Percentiles rank a stretch among this genome's conserved stretches.
Conservation (phyloP, 805 yeast species). For the Candida pseudofarinosa region DNA sequence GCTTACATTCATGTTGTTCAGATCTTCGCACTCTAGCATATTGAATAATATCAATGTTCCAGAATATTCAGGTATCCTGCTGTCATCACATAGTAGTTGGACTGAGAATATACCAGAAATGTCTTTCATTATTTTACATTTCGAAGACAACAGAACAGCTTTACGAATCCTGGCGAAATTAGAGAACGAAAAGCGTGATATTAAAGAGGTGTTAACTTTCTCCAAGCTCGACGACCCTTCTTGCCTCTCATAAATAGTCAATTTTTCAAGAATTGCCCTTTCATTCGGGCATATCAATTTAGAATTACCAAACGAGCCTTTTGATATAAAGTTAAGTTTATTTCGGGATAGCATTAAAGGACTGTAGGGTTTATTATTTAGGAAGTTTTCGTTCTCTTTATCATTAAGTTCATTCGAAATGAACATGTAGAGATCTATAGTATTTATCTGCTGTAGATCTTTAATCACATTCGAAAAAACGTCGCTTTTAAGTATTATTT, state of each 20-base stretch:
- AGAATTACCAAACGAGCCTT: constrained; percentile 70
- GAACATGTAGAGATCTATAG: constrained; percentile 29
- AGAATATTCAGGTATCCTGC: constrained; percentile 21
- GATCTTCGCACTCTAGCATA: constrained; percentile 30
- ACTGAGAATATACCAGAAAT: constrained; percentile 31
- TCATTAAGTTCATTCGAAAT: constrained; percentile 18
- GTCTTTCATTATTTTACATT: constrained; percentile 38
- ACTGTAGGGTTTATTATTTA: constrained; percentile 3
- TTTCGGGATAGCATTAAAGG: constrained; percentile 21
- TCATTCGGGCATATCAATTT: constrained; percentile 65
- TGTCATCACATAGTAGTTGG: constrained; percentile 35
- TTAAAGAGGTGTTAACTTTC: constrained; percentile 17
- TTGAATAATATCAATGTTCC: constrained; percentile 39
- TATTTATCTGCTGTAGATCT: constrained; percentile 34
- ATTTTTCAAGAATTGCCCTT: constrained; percentile 56
- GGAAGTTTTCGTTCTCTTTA: background rate
- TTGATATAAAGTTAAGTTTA: constrained; percentile 55
- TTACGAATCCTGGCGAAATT: constrained; percentile 30
- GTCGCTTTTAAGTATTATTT: constrained; percentile 36
- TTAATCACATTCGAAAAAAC: constrained; percentile 31
- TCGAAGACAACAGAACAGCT: constrained; percentile 35
- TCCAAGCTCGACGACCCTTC: constrained; percentile 12
- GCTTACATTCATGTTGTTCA: constrained; percentile 3
- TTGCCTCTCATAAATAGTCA: constrained; percentile 34
- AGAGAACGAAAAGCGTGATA: constrained; percentile 29